phyloP scores from a whole-genome alignment of 129 eudicot species.

The Glebionis coronaria region DNA sequence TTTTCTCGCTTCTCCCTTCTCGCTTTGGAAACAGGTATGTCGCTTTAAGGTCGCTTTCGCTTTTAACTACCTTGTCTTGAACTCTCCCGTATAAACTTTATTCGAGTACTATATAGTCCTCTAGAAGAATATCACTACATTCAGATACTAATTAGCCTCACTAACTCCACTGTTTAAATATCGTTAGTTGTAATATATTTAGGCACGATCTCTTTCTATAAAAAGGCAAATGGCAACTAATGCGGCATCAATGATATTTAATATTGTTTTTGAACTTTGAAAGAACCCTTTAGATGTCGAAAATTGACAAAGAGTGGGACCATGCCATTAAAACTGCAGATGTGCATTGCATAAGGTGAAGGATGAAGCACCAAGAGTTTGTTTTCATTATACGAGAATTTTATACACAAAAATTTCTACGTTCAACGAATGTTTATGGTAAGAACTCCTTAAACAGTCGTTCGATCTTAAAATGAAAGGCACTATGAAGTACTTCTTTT shows the following conservation, averaged over 20 bases:
- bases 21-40: too few relatives aligned
- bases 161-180: neutral
- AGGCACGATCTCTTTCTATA: too few relatives aligned
- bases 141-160: neutral
- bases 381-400: slow-evolving; percentile 21
- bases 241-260: slow-evolving; percentile 15
- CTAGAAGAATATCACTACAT: neutral
- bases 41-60: too few relatives aligned
- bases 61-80: too few relatives aligned
- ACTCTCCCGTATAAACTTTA: neutral
- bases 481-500: too few relatives aligned
- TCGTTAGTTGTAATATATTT: neutral
- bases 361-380: slow-evolving; percentile 7
- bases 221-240: slow-evolving; percentile 17
- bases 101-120: neutral
- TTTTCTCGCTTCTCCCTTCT: too few relatives aligned
- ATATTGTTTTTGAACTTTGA: slow-evolving; percentile 8
- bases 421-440: slow-evolving; percentile 12
- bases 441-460: neutral
- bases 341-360: slow-evolving; percentile 35
- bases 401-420: slow-evolving; percentile 18
- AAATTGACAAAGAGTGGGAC: slow-evolving; percentile 30
- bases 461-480: slow-evolving; percentile 6
- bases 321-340: slow-evolving; percentile 37
- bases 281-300: slow-evolving; percentile 23